Conservation (phyloP, 345 rosid genomes). For the Firmiana major region DNA sequence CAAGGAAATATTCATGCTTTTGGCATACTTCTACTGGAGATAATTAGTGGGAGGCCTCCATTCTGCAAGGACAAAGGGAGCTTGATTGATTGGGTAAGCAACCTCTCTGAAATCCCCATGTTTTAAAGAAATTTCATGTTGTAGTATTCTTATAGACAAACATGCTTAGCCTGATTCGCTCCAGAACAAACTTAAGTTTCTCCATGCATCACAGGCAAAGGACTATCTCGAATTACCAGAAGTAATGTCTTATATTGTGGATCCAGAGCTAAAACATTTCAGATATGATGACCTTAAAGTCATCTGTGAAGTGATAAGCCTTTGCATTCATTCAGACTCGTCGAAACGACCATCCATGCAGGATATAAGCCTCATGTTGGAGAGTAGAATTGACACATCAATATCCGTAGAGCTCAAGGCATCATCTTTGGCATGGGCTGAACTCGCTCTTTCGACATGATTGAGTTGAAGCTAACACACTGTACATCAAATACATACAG, state of each 20-base stretch:
- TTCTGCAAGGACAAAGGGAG: conserved; percentile 85
- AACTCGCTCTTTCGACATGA: conserved; percentile 79
- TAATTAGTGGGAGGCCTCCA: conserved; percentile 88
- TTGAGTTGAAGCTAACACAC: conserved; percentile 35
- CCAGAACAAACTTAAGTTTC: too few species aligned
- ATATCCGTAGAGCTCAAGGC: conserved; percentile 68
- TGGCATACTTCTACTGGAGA: conserved; percentile 80
- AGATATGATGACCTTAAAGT: conserved; percentile 66
- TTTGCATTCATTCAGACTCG: conserved; percentile 58
- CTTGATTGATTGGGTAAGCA: conserved; percentile 86
- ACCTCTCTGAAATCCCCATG: neutral
- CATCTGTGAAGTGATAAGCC: conserved; percentile 69
- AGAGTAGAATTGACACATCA: conserved; percentile 70
- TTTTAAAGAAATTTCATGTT: neutral
- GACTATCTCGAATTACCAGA: conserved; percentile 78
- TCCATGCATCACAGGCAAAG: conserved; percentile 60
- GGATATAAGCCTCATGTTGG: conserved; percentile 56
- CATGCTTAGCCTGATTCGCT: neutral
- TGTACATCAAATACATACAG: conserved; percentile 36
- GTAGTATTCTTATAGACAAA: neutral
- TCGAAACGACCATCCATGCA: conserved; percentile 56
- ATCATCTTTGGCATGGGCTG: conserved; percentile 96
- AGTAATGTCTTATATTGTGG: conserved; percentile 72
- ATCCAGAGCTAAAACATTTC: conserved; percentile 86
- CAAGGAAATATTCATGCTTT: conserved; percentile 86